Evolutionary conservation across 2,329 filamentous ascomycete genomes (phyloP).

Genomic region (Penicillium expansum): DNA sequence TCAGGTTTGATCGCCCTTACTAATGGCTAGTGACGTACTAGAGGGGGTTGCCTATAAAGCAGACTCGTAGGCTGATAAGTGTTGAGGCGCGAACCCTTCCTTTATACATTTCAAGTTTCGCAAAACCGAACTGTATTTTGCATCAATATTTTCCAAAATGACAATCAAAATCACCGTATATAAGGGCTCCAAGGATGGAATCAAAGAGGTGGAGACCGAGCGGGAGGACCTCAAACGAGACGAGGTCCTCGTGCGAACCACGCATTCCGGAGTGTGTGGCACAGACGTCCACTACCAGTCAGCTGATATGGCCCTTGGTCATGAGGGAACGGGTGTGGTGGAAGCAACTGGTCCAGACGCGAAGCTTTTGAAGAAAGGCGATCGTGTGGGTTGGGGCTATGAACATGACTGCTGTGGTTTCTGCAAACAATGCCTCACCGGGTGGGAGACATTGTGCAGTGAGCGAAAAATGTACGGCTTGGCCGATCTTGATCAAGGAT

Average conservation of each 20-base stretch:
- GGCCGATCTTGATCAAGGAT: constrained; percentile 39
- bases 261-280: constrained; percentile 65
- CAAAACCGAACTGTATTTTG: not conserved
- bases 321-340: constrained; percentile 40
- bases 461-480: constrained; percentile 37
- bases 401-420: constrained; percentile 38
- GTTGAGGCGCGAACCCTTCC: not conserved
- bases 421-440: constrained; percentile 37
- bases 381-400: constrained; percentile 46
- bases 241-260: constrained; percentile 61
- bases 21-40: not conserved
- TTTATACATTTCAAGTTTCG: not conserved
- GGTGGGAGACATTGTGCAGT: constrained; percentile 34
- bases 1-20: not conserved
- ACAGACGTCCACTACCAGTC: constrained; percentile 50
- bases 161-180: constrained; percentile 57
- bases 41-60: not conserved
- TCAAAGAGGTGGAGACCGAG: constrained; percentile 51
- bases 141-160: constrained; percentile 15
- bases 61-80: not conserved
- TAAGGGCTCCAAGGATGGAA: constrained; percentile 61
- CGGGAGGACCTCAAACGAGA: constrained; percentile 34
- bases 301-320: constrained; percentile 38
- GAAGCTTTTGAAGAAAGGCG: constrained; percentile 38
- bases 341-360: constrained; percentile 32